These are phyloP conservation scores for Prototheca wickerhamii DNA, from an alignment of 163 green algal genomes.

Conservation along the genomic window DNA sequence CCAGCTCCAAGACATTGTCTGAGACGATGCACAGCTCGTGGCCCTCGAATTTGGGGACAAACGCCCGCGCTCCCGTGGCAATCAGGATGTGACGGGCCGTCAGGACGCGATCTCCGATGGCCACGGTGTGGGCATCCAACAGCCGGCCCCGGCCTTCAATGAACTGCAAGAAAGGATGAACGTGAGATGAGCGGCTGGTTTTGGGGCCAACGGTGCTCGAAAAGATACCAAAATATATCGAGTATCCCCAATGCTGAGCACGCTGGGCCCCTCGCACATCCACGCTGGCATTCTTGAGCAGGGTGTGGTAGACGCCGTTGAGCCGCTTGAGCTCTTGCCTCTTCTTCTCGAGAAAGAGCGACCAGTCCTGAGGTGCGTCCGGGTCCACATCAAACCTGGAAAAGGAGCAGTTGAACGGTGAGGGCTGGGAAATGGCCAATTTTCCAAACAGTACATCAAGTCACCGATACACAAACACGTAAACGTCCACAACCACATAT, in stretches of 20 bases:
- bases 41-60: conserved; percentile 21
- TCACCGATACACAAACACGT: background rate
- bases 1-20: conserved; percentile 79
- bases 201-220: too few species aligned
- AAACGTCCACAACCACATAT: background rate
- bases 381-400: background rate
- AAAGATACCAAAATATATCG: too few species aligned
- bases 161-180: conserved; percentile 10
- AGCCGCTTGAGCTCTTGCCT: conserved; percentile 79
- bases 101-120: conserved; percentile 44
- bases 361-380: conserved; percentile 16
- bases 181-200: background rate
- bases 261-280: conserved; percentile 20
- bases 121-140: conserved; percentile 79
- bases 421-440: background rate
- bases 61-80: conserved; percentile 49
- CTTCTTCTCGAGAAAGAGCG: conserved; percentile 31
- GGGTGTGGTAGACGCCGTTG: conserved; percentile 83
- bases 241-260: too few species aligned
- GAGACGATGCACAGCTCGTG: conserved; percentile 83
- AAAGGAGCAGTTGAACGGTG: background rate
- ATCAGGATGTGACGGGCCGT: conserved; percentile 60
- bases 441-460: background rate
- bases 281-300: conserved; percentile 74
- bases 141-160: conserved; percentile 76